Evolutionary conservation across 2,329 filamentous ascomycete genomes (phyloP).

Genomic region (Neonectria faginata): DNA sequence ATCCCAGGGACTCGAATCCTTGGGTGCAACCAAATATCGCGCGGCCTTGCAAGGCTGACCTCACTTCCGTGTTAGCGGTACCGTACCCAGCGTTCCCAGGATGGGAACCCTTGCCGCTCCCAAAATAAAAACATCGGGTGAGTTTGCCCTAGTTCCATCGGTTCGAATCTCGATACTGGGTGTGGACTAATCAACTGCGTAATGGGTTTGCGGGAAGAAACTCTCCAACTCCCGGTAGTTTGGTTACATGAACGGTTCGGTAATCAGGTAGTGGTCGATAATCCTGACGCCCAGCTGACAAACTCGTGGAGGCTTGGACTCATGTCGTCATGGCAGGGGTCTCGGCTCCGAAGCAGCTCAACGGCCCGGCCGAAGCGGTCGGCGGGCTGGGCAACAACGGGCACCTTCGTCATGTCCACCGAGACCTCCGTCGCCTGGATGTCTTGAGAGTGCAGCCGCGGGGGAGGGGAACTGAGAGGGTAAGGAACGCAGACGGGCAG

Average conservation of each 20-base stretch:
- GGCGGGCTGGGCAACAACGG: not conserved
- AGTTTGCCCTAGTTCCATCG: not conserved
- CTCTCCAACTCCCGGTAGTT: not conserved
- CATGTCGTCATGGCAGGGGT: slow-evolving; percentile 25
- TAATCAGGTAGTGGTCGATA: not conserved
- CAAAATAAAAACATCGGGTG: too few species aligned
- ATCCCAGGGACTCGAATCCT: slow-evolving; percentile 15
- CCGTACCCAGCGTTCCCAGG: not conserved
- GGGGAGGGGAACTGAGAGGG: not conserved
- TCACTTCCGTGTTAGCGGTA: not conserved
- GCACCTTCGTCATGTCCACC: not conserved
- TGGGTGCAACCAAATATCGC: slow-evolving; percentile 1
- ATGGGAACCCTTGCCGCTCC: not conserved
- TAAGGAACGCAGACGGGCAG: not conserved
- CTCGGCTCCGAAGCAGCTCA: slow-evolving; percentile 19
- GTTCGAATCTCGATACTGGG: not conserved
- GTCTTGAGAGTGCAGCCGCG: not conserved
- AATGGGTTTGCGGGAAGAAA: not conserved
- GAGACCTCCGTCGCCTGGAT: not conserved
- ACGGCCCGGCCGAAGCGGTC: slow-evolving; percentile 23
- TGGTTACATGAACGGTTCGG: not conserved
- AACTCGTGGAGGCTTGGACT: slow-evolving; percentile 1
- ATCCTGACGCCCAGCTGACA: slow-evolving; percentile 25
- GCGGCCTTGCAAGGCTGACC: not conserved
- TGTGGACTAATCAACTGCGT: not conserved